A percentile compares a stretch with the other conserved stretches of the same genome.
These are phyloP conservation scores for Erucastrum elatum DNA, from an alignment of 345 rosid genomes.

Conservation along the genomic window DNA sequence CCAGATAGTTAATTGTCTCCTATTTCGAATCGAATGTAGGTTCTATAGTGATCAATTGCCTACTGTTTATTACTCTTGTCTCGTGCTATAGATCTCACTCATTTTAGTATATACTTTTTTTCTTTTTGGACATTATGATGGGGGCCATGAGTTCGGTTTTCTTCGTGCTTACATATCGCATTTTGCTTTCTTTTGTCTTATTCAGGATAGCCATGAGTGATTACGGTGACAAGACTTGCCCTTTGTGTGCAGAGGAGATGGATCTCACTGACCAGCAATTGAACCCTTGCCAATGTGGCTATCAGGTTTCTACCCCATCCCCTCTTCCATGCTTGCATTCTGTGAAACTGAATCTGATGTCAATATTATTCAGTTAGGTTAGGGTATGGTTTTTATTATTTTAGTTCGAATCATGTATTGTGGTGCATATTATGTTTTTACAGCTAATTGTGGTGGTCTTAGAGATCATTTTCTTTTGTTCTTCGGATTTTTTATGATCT, in stretches of 20 bases:
- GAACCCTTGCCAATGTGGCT: constrained; percentile 96
- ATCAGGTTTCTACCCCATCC: constrained; percentile 47
- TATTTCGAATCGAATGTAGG: no score
- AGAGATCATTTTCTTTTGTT: background rate
- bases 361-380: background rate
- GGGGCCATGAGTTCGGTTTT: no score
- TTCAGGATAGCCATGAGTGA: constrained; percentile 69
- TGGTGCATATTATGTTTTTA: background rate
- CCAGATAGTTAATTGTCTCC: no score
- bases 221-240: constrained; percentile 81
- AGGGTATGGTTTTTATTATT: background rate
- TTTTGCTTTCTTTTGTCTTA: constrained; percentile 10
- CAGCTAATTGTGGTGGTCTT: background rate
- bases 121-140: no score
- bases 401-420: background rate
- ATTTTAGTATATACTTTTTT: no score
- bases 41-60: no score
- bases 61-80: background rate
- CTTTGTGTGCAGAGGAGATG: constrained; percentile 94
- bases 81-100: constrained; percentile 9
- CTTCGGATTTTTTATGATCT: constrained; percentile 8
- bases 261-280: constrained; percentile 89
- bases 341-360: background rate
- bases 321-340: background rate
- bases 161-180: background rate